Base-by-base conservation (phyloP, 2,329 filamentous ascomycete species). In the Kalaharituber pfeilii region DNA sequence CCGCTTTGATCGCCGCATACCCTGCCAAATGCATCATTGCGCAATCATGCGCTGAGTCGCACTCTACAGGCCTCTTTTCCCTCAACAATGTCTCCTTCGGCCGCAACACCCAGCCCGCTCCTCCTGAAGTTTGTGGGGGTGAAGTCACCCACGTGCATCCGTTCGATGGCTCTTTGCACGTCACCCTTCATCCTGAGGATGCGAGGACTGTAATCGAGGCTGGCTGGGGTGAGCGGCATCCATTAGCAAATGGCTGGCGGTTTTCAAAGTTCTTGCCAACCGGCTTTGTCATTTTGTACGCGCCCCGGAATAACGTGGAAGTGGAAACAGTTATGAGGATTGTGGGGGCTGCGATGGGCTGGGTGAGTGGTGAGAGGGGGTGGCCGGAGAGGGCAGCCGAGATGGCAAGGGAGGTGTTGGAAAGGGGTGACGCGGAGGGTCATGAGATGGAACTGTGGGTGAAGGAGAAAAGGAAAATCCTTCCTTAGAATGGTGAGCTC, bases 271-370 rank as follows among this genome's bases (percentile, higher is more conserved):
- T 83, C 51, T 79, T 91, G 53, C 84, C 85, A 0, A 70, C 73
- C 2, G 81, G 82, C 42, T 93, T 93, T 67, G 72, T 86, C 55
- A 80, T 93, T 78, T 73, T 93, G 3, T 94, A 94, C 69, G 84
- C 86, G 18, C 86, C 86, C 1, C 71, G 83, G 63, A 73, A 80
- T 59, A 74, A 79, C 55, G 72, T 75, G 25, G 85, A 94, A 66
- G 67, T 91, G 25, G 73, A 76, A 52, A 73, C 79, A 51, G 75
- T 88, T 3, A 75, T 78, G 66, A 71, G 72, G 60, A 83, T 93
- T 60, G 78, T 91, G 54, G 76, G 79, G 60, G 84, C 85, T 2
- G 82, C 81, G 3, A 77, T 81, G 22, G 89, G 82, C 78, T 87
- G 75, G 72, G 74, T 76, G n/a, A 56, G 56, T 45, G 58, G 58